Base-by-base conservation (phyloP, 2,329 filamentous ascomycete species). In the Paramyrothecium sp. region DNA sequence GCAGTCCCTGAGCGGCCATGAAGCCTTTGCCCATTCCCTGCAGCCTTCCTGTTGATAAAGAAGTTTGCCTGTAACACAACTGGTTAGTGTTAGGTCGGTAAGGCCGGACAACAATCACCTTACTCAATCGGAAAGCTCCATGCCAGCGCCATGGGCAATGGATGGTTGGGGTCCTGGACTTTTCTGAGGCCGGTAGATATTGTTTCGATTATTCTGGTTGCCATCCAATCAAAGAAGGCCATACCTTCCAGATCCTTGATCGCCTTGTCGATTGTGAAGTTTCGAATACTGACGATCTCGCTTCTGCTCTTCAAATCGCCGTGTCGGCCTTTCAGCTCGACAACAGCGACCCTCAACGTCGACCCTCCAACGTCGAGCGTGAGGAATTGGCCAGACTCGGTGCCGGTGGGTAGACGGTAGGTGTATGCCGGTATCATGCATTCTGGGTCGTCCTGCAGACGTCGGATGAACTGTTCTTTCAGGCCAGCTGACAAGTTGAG, bases 81-180 rank as follows among this genome's bases (percentile, higher is more conserved):
- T 7, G 38, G 5, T 44, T 17, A 19, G 50, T 22, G 38, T 51
- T 20, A 53, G 38, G 30, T 16, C 22, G 53, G 44, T 20, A 20
- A 47, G 7, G 33, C n/a, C 13, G n/a, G n/a, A 44, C 13, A 44
- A 7, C 13, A 19, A 16, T 51, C 26, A 30, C 77, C 84, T 68
- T 76, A 88, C 86, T 89, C 83, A 49, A 89, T 85, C 23, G 87
- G 87, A 63, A 90, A 90, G 58, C 86, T 89, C 86, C 87, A 89
- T 7, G 87, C 84, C 59, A 89, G 69, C 1, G 86, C 86, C 73
- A 88, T 77, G 10, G 80, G 81, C 54, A 89, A 72, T 26, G 81
- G 78, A 2, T 74, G 70, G 22, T 75, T 73, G 5, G 70, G 66
- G 48, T 63, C 68, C 57, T 73, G 69, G 21, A 68, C 71, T 3